phyloP scores from a whole-genome alignment of 345 rosid genomes.

The Hibiscus syriacus region DNA sequence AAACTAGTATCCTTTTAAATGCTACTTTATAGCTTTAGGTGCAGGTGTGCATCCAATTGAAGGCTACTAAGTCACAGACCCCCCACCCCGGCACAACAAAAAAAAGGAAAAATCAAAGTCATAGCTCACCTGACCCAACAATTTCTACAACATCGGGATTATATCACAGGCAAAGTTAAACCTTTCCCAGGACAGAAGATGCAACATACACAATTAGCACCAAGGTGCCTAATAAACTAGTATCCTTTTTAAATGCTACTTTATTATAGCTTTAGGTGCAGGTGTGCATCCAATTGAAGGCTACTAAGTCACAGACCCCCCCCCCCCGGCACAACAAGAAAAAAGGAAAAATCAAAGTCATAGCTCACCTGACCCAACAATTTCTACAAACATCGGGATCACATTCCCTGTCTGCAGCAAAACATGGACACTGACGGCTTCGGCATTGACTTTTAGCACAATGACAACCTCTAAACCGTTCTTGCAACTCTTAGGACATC shows the following conservation, averaged over 20 bases:
- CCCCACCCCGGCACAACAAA: no score
- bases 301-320: no score
- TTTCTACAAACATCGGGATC: constrained; percentile 99
- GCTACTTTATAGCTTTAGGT: not conserved
- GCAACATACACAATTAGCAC: not conserved
- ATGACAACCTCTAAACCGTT: constrained; percentile 96
- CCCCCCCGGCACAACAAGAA: no score
- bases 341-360: constrained; percentile 7
- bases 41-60: no score
- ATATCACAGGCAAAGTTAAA: constrained; percentile 27
- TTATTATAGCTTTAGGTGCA: not conserved
- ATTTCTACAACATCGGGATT: constrained; percentile 98
- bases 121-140: constrained; percentile 95
- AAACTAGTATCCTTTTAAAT: not conserved
- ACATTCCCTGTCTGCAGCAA: constrained; percentile 99
- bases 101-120: constrained; percentile 6
- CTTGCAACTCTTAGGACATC: constrained; percentile 44
- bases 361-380: constrained; percentile 96
- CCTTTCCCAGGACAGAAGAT: not conserved
- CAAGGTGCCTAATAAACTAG: not conserved
- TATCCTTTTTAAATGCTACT: not conserved
- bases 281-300: no score
- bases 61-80: no score
- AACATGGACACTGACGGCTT: constrained; percentile 99
- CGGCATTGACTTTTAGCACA: constrained; percentile 99